Base-by-base conservation (phyloP, 495 filamentous ascomycete genomes). In the Oidiodendron maius region DNA sequence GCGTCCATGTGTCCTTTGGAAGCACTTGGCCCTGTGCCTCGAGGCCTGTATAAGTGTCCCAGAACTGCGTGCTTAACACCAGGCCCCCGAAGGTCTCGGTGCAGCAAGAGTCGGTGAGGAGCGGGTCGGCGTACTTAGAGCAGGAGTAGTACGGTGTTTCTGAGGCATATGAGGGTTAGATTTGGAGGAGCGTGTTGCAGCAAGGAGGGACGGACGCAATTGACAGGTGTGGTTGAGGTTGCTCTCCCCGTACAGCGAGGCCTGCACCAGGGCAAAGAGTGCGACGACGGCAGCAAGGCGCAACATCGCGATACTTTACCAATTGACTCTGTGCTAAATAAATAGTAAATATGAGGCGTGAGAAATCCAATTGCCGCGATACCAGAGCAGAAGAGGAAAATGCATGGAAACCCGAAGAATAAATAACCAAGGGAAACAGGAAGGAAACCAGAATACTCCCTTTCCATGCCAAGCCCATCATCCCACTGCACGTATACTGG, bases 51-150 rank as follows among this genome's bases (percentile, higher is more conserved):
- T 75, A 72, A 2, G 71, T 74, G 48, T 64, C 52, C 74, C 74
- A 78, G 61, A 70, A 75, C 56, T 78, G 74, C 0, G 74, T 78
- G 42, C 55, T 59, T 4, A 76, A 50, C 11, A 78, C 57, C 1
- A 78, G 59, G 1, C 74, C 74, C 13, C 74, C 74, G 53, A 62
- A 74, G 0, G 74, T 76, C 56, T 78, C 73, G 17, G 59, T 60
- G 48, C 71, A 74, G 65, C 73, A 78, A n/a, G 69, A 63, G 58
- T 78, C 68, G 2, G 68, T 63, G 40, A 65, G 40, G 15, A 53
- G 55, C 2, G 70, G 60, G 28, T 67, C 36, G 3, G 71, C 68
- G 3, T 59, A 49, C 0, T 62, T 44, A 0, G 72, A 72, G 60
- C 74, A 78, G 3, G 74, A 78, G 13, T 72, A 64, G 30, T 58